Evolutionary conservation across 176 grass and related monocot genomes (phyloP), one percentile per base, ranked within the genome.

Genomic region (Poa pratensis): DNA sequence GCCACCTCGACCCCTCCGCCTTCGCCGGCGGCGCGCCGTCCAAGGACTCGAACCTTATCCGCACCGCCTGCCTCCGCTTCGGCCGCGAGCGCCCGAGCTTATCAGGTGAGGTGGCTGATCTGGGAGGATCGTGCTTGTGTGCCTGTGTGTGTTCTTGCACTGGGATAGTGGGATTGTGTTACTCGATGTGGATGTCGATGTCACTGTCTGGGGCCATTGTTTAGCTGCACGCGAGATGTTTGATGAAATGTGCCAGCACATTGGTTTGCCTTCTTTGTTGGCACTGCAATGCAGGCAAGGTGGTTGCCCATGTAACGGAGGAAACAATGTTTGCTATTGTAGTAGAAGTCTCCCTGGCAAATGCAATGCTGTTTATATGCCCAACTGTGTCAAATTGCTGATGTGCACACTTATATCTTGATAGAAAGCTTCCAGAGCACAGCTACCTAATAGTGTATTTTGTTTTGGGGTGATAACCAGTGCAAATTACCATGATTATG

Each of bases 11-110:
- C n/a, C 84, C 80, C 48, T 69, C 89, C 0, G 81, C 82, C 8
- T 83, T 93, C 81, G 69, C 43, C 11, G 69, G 69, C 10, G 34
- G 46, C 20, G 37, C 26, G n/a, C 87, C 22, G 75, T 76, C 90
- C 50, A 89, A 93, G 80, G 94, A 96, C 27, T 78, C 81, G 52
- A 96, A 96, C 73, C 74, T 40, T 23, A 78, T 93, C 53, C 94
- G 91, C 70, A 96, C 89, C 22, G 94, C 91, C 35, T 93, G 91
- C 89, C 94, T 96, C 62, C 82, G 65, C 17, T 93, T 96, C 26
- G 94, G 86, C 9, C 86, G 94, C 37, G 86, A 96, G 73, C 82
- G 68, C 3, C 69, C n/a, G 87, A 80, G 80, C 74, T 93, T 39
- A 89, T 96, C 83, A 93, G 91, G 94, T 93, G 81, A 91, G 77